phyloP scores from a whole-genome alignment of 495 filamentous ascomycete genomes.

The Lasiosphaeria ovina region DNA sequence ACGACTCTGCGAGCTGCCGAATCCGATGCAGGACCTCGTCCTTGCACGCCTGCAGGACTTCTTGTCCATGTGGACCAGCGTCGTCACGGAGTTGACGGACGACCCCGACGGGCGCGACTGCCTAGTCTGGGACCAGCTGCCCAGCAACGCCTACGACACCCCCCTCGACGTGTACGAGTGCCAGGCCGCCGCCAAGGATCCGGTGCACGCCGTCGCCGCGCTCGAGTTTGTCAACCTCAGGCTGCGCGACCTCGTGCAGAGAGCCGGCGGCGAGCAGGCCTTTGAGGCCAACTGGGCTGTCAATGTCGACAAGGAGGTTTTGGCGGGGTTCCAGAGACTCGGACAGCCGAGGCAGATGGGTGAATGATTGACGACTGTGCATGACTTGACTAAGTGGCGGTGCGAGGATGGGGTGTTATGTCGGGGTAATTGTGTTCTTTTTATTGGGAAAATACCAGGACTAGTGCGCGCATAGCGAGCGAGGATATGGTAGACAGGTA shows the following conservation, averaged over 20 bases:
- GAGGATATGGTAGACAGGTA: too few species aligned
- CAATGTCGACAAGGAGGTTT: slow-evolving; percentile 83
- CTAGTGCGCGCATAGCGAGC: too few species aligned
- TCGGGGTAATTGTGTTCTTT: too few species aligned
- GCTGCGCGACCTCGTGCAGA: slow-evolving; percentile 61
- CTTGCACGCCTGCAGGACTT: slow-evolving; percentile 51
- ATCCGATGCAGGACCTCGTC: slow-evolving; percentile 48
- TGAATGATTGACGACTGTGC: not conserved
- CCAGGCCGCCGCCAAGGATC: slow-evolving; percentile 60
- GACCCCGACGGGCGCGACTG: slow-evolving; percentile 30
- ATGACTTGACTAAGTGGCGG: too few species aligned
- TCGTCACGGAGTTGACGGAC: slow-evolving; percentile 40
- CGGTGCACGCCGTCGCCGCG: slow-evolving; percentile 67
- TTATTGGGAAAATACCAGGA: too few species aligned
- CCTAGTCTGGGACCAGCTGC: slow-evolving; percentile 68
- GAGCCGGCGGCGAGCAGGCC: slow-evolving; percentile 65
- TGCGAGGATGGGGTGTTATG: too few species aligned
- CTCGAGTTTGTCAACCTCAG: slow-evolving; percentile 67
- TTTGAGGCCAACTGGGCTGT: slow-evolving; percentile 78
- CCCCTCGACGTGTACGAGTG: slow-evolving; percentile 53
- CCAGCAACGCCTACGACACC: slow-evolving; percentile 65
- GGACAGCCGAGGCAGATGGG: slow-evolving; percentile 13
- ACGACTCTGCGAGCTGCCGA: slow-evolving; percentile 65
- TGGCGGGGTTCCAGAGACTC: slow-evolving; percentile 58
- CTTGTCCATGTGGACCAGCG: slow-evolving; percentile 52